These are phyloP conservation scores for Kuraishia hungarica DNA, from an alignment of 805 yeast species.

Conservation along the genomic window DNA sequence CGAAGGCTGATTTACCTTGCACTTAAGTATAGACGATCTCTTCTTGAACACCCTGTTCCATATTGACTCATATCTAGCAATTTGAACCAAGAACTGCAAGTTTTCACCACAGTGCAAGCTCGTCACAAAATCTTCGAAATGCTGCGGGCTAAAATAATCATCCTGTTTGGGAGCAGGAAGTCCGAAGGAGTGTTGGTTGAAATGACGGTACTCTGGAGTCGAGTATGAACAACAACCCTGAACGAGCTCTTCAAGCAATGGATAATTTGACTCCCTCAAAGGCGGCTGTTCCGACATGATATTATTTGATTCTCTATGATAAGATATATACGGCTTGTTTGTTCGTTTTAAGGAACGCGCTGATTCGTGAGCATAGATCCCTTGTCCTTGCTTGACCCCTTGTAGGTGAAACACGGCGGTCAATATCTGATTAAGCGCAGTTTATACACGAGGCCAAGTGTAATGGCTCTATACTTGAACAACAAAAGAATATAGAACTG, in stretches of 20 bases:
- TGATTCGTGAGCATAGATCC: neutral
- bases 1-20: slow-evolving; percentile 8
- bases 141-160: slow-evolving; percentile 2
- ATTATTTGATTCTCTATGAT: neutral
- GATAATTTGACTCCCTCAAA: neutral
- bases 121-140: slow-evolving; percentile 25
- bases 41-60: slow-evolving; percentile 26
- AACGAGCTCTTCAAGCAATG: slow-evolving; percentile 1
- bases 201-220: neutral
- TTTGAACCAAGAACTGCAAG: slow-evolving; percentile 33
- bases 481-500: neutral
- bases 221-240: neutral
- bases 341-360: neutral
- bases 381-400: neutral
- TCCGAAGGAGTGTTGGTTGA: neutral
- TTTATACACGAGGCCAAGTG: no score
- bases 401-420: neutral
- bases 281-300: neutral
- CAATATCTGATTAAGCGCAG: neutral
- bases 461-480: no score
- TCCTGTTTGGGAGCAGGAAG: neutral
- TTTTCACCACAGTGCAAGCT: slow-evolving; percentile 38
- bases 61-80: slow-evolving; percentile 35
- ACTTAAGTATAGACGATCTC: slow-evolving; percentile 20
- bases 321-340: no score